A percentile compares a stretch with the other conserved stretches of the same genome.
Conservation (phyloP, 192 early-diverging fungal genomes). For the Entomortierella parvispora region DNA sequence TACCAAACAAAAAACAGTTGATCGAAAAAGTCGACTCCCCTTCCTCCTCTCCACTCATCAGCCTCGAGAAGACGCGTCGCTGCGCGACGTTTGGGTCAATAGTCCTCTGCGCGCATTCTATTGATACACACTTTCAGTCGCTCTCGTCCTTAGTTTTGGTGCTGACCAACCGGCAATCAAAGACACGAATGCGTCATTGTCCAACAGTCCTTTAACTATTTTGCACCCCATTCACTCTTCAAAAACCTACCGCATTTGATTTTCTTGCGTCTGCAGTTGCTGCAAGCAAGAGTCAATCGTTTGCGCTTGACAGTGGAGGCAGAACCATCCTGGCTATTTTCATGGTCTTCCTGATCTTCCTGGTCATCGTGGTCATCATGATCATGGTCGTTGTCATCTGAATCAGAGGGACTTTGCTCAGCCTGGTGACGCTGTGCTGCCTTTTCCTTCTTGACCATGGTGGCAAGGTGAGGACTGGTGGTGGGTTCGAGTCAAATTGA, state of each 20-base stretch:
- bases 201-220: too few species aligned
- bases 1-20: too few species aligned
- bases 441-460: slow-evolving; percentile 29
- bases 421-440: not conserved
- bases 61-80: too few species aligned
- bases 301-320: slow-evolving; percentile 61
- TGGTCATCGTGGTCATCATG: slow-evolving; percentile 13
- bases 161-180: slow-evolving; percentile 25
- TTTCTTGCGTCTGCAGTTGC: slow-evolving; percentile 81
- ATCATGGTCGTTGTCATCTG: slow-evolving; percentile 24
- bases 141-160: not conserved
- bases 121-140: too few species aligned
- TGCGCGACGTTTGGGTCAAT: too few species aligned
- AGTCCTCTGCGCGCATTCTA: too few species aligned
- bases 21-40: too few species aligned
- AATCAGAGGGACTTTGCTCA: slow-evolving; percentile 27
- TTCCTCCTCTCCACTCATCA: not conserved
- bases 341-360: slow-evolving; percentile 17
- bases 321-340: slow-evolving; percentile 23
- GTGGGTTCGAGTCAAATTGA: too few species aligned
- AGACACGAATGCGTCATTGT: not conserved
- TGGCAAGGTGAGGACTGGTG: too few species aligned
- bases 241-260: slow-evolving; percentile 55
- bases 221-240: too few species aligned
- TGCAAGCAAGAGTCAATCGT: slow-evolving; percentile 76